Evolutionary conservation across 257 asterid species (phyloP), one percentile per base, ranked within the genome.

Genomic region (Linderniella brevidens): DNA sequence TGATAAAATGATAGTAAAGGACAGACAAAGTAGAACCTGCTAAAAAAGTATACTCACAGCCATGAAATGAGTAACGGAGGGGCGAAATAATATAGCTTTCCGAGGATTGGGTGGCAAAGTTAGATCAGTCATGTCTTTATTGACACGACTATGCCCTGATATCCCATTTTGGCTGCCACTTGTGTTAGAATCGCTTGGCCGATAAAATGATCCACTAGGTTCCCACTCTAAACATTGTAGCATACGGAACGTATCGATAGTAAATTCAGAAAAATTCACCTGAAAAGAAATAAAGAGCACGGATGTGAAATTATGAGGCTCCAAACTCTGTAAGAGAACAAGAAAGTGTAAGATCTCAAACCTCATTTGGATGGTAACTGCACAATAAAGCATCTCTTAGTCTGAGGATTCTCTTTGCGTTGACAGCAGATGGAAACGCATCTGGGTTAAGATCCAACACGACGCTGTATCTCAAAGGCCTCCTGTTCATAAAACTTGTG

Each of bases 191-290:
- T 55, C 64, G 66, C 53, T 72, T 53, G 76, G 59, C 75, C 74
- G 86, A 65, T 78, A 88, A 73, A 88, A 78, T 17, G 92, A 78
- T 64, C 98, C 98, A 56, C 94, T 75, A 37, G 96, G 96, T 71
- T 88, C 98, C 98, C 94, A 88, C 65, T 88, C 98, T 60, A 88
- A 74, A 68, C 73, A 66, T 54, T 88, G 98, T 44, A 88, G 81
- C 87, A 88, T 88, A 62, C 96, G 69, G 67, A 80, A 84, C 52
- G 82, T 75, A 59, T 84, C 93, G 46, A 88, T 76, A 45, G 85
- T 70, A 76, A 88, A 82, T 58, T 88, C 98, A 38, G 94, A 84
- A 70, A 80, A 88, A 64, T 84, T 88, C 56, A 84, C 84, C 98
- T 88, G 90, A 47, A 57, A 48, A 41, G 54, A 61, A 69, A 49